phyloP scores from a whole-genome alignment of 352 stramenopile genomes.

The Pseudoperonospora humuli region DNA sequence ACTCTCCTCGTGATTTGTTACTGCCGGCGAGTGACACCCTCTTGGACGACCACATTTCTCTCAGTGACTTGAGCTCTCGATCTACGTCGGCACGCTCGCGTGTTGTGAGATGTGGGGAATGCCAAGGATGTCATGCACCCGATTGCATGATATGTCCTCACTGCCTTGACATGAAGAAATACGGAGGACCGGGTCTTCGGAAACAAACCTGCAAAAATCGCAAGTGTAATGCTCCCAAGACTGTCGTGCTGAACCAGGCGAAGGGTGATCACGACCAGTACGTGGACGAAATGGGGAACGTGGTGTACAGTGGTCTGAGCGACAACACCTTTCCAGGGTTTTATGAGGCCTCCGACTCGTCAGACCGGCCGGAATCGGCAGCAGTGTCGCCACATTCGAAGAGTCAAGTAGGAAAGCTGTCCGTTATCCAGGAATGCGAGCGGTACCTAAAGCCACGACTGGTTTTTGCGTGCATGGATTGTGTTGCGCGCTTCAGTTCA shows the following conservation, averaged over 20 bases:
- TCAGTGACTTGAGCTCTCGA: constrained; percentile 30
- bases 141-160: constrained; percentile 76
- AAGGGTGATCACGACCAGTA: constrained; percentile 47
- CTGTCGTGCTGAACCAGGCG: constrained; percentile 59
- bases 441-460: constrained; percentile 44
- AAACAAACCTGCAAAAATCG: constrained; percentile 80
- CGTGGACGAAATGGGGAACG: constrained; percentile 38
- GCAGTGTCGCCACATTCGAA: constrained; percentile 3
- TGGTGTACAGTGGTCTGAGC: constrained; percentile 24
- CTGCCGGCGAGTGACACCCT: constrained; percentile 29
- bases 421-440: constrained; percentile 49
- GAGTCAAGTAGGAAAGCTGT: constrained; percentile 16
- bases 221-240: constrained; percentile 65
- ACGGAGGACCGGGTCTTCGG: constrained; percentile 63
- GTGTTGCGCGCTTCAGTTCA: constrained; percentile 40
- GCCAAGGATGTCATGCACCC: constrained; percentile 50
- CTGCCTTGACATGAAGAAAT: constrained; percentile 83
- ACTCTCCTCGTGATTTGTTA: constrained; percentile 31
- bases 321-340: constrained; percentile 22
- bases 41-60: constrained; percentile 30
- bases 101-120: constrained; percentile 73
- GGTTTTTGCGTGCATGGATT: constrained; percentile 42
- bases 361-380: constrained; percentile 20
- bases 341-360: constrained; percentile 23
- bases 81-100: constrained; percentile 36